Conservation (phyloP, 441 rosid species). For the Euphorbia celastroides region DNA sequence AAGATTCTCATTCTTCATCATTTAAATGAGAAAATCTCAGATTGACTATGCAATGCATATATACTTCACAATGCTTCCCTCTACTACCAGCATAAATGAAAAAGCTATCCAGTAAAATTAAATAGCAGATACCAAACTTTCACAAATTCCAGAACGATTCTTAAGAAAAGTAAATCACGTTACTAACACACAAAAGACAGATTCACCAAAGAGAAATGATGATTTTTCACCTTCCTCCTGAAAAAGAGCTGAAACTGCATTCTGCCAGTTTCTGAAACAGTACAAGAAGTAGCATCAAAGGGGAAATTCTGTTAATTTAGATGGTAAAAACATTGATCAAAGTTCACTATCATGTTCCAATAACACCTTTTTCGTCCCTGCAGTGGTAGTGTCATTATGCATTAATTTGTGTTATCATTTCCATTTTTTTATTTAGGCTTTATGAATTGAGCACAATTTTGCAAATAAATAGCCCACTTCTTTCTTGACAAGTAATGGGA, state of each 20-base stretch:
- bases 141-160: not conserved
- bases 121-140: not conserved
- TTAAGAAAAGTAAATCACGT: not conserved
- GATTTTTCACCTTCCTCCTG: conserved; percentile 6
- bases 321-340: not conserved
- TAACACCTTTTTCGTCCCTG: too few relatives aligned
- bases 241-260: not conserved
- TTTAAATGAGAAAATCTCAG: not conserved
- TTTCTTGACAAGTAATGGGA: too few relatives aligned
- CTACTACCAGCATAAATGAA: not conserved
- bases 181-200: not conserved
- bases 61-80: not conserved
- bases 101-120: not conserved
- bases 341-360: not conserved
- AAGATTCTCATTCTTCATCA: not conserved
- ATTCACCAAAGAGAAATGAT: conserved; percentile 3
- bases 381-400: too few relatives aligned
- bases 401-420: too few relatives aligned
- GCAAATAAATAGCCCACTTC: too few relatives aligned
- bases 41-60: not conserved
- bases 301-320: not conserved
- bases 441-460: too few relatives aligned
- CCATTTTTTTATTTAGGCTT: too few relatives aligned
- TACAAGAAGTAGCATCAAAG: not conserved
- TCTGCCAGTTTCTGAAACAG: not conserved